Conservation (phyloP, 176 grass and related monocot species). For the Secale cereale region DNA sequence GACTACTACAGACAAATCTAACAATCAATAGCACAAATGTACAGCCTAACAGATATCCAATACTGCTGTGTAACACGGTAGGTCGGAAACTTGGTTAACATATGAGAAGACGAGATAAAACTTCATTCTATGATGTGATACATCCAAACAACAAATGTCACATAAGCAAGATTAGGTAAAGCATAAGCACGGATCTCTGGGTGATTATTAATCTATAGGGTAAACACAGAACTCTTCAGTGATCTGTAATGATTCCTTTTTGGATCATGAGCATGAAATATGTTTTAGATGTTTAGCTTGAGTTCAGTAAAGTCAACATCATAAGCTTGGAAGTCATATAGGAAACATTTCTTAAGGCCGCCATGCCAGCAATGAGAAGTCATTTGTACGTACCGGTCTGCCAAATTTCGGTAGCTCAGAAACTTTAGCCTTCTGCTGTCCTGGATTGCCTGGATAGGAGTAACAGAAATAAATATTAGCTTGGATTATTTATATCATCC, state of each 20-base stretch:
- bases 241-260: too few species aligned
- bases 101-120: not conserved
- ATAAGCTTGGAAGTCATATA: not conserved
- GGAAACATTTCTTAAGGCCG: not conserved
- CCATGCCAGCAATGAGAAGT: not conserved
- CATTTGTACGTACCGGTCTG: slow-evolving; percentile 54
- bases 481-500: not conserved
- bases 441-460: slow-evolving; percentile 68
- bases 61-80: not conserved
- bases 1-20: not conserved
- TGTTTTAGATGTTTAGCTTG: not conserved
- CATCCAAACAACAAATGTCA: not conserved
- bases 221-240: not conserved
- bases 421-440: slow-evolving; percentile 87
- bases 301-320: not conserved
- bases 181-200: not conserved
- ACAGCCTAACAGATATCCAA: not conserved
- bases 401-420: slow-evolving; percentile 89
- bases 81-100: not conserved
- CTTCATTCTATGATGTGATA: not conserved
- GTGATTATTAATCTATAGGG: not conserved
- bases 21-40: not conserved
- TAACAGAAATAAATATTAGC: not conserved
- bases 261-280: slow-evolving; percentile 2
- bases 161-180: not conserved